Evolutionary conservation across 1,139 yeast species (phyloP).

Genomic region (Geotrichum carabidarum): DNA sequence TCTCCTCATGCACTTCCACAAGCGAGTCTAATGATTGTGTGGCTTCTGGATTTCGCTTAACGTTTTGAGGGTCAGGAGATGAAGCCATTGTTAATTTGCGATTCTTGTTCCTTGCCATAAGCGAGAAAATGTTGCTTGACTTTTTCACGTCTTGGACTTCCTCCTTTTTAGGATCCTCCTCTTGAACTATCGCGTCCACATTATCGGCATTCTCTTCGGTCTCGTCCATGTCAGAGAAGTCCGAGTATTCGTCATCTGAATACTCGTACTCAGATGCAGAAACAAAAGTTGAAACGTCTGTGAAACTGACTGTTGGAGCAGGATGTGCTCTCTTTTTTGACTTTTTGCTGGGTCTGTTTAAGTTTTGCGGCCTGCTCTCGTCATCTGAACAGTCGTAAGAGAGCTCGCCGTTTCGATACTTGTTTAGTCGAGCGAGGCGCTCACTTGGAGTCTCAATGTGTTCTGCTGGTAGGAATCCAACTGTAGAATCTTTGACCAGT

Average conservation of each 20-base stretch:
- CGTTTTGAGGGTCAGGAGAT: background rate
- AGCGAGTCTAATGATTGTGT: constrained; percentile 8
- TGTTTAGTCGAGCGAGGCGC: constrained; percentile 82
- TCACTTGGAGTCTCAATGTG: constrained; percentile 88
- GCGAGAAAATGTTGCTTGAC: constrained; percentile 9
- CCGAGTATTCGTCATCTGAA: constrained; percentile 30
- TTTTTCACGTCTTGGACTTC: constrained; percentile 4
- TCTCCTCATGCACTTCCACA: constrained; percentile 14
- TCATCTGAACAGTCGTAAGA: constrained; percentile 1
- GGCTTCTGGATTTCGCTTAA: too few species aligned
- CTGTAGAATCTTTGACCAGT: constrained; percentile 51
- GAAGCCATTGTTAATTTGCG: background rate
- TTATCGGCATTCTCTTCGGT: constrained; percentile 14
- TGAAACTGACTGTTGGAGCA: constrained; percentile 28
- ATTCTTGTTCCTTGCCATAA: constrained; percentile 7
- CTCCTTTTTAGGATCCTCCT: background rate
- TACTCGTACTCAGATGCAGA: constrained; percentile 33
- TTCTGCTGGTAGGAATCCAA: constrained; percentile 97
- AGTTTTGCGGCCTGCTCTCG: background rate
- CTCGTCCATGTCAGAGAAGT: constrained; percentile 25
- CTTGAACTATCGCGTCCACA: constrained; percentile 19
- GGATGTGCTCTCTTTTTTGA: constrained; percentile 8
- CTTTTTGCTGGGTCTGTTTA: background rate
- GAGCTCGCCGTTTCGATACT: constrained; percentile 83
- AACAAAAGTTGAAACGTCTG: constrained; percentile 27